Conservation (phyloP, 2,329 filamentous ascomycete genomes). For the Alternaria viburni region DNA sequence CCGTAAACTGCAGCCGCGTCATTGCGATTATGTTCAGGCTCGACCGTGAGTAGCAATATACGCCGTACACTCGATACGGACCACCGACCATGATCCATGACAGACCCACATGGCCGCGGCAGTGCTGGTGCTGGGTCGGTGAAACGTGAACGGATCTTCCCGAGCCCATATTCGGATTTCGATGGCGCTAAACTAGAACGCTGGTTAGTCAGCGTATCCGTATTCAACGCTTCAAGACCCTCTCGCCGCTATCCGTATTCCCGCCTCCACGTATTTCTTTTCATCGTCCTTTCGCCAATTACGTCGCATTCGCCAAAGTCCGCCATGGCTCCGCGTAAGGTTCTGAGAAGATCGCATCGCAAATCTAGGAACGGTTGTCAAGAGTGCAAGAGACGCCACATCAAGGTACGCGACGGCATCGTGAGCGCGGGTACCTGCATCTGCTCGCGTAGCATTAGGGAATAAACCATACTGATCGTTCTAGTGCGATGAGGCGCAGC, state of each 20-base stretch:
- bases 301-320: not conserved
- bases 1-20: not conserved
- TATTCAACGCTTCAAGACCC: not conserved
- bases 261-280: not conserved
- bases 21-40: not conserved
- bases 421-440: not conserved
- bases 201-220: not conserved
- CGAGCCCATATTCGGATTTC: not conserved
- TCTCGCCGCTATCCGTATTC: not conserved
- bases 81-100: not conserved
- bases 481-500: slow-evolving; percentile 28
- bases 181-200: not conserved
- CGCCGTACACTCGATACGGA: not conserved
- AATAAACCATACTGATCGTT: not conserved
- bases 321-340: not conserved
- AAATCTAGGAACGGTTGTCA: slow-evolving; percentile 29
- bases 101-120: not conserved
- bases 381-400: slow-evolving; percentile 29
- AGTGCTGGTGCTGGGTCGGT: not conserved
- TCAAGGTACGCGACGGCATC: slow-evolving; percentile 22
- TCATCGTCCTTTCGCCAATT: not conserved
- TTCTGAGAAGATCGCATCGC: slow-evolving; percentile 21
- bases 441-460: not conserved
- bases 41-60: not conserved
- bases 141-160: not conserved